phyloP scores from a whole-genome alignment of 805 yeast species.

The Kurtzmaniella cleridarum region DNA sequence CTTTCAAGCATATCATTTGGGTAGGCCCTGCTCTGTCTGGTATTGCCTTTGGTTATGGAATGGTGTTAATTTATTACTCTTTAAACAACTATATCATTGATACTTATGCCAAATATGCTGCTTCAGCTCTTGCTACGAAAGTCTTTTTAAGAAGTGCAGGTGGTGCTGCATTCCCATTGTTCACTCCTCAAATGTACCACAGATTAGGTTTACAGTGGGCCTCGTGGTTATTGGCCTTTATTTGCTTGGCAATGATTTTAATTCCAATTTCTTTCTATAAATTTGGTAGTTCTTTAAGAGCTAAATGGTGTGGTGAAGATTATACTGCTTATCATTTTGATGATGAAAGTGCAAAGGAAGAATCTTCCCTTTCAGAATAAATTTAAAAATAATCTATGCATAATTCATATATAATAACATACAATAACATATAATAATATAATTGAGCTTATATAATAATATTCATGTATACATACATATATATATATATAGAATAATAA shows the following conservation, averaged over 20 bases:
- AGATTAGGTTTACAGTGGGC: slow-evolving; percentile 78
- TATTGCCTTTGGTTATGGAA: slow-evolving; percentile 55
- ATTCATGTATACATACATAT: no score
- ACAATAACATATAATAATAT: not conserved
- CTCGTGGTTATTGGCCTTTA: slow-evolving; percentile 69
- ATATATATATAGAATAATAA: no score
- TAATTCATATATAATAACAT: not conserved
- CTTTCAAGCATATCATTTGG: slow-evolving; percentile 61
- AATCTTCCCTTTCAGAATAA: not conserved
- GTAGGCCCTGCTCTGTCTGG: slow-evolving; percentile 60
- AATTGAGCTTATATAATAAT: not conserved
- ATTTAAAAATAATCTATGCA: not conserved
- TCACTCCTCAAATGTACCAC: slow-evolving; percentile 76
- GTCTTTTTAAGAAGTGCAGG: slow-evolving; percentile 77
- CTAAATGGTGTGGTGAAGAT: slow-evolving; percentile 61
- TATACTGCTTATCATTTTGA: slow-evolving; percentile 24
- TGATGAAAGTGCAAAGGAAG: not conserved
- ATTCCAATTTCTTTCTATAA: slow-evolving; percentile 69
- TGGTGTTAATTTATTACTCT: slow-evolving; percentile 56
- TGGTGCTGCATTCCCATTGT: slow-evolving; percentile 83
- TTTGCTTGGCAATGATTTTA: slow-evolving; percentile 68
- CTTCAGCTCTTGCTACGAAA: slow-evolving; percentile 76
- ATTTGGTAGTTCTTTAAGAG: slow-evolving; percentile 61
- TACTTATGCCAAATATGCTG: slow-evolving; percentile 78
- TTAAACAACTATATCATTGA: slow-evolving; percentile 82